Conservation (phyloP, 352 stramenopile genomes). For the Phytophthora aleatoria region DNA sequence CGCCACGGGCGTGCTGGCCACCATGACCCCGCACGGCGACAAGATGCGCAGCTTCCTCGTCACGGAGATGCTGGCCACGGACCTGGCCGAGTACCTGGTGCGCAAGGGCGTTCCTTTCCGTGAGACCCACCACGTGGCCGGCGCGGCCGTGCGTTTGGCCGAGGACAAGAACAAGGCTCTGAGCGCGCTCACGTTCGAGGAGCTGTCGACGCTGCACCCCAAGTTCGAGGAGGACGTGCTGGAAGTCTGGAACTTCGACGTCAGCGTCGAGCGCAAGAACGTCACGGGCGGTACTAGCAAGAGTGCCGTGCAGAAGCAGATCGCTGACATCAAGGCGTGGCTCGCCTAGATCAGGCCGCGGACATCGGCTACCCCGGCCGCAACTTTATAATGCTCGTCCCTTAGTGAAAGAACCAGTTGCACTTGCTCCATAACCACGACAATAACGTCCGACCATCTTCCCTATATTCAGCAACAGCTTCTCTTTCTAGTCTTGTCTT, state of each 20-base stretch:
- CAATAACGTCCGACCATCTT: background rate
- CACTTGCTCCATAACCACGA: background rate
- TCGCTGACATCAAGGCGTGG: constrained; percentile 76
- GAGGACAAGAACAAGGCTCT: constrained; percentile 90
- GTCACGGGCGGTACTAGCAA: constrained; percentile 85
- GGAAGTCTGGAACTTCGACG: constrained; percentile 91
- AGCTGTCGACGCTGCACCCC: constrained; percentile 88
- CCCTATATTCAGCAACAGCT: constrained; percentile 27
- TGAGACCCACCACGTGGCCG: constrained; percentile 99
- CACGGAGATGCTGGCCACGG: constrained; percentile 99
- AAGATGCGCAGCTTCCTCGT: constrained; percentile 95
- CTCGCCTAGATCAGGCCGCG: constrained; percentile 37
- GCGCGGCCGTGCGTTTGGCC: constrained; percentile 91
- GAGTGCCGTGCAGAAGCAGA: constrained; percentile 80
- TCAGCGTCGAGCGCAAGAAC: constrained; percentile 92
- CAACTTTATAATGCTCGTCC: background rate
- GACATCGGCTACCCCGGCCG: background rate
- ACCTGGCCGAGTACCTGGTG: constrained; percentile 99
- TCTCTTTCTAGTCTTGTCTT: constrained; percentile 1
- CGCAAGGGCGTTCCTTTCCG: constrained; percentile 98
- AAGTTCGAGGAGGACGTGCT: constrained; percentile 91
- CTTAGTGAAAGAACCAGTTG: background rate
- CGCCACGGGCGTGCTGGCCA: constrained; percentile 95
- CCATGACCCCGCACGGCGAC: constrained; percentile 95
- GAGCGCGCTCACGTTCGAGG: constrained; percentile 87